Base-by-base conservation (phyloP, 2,329 filamentous ascomycete species). In the Arachnomyces sp. region DNA sequence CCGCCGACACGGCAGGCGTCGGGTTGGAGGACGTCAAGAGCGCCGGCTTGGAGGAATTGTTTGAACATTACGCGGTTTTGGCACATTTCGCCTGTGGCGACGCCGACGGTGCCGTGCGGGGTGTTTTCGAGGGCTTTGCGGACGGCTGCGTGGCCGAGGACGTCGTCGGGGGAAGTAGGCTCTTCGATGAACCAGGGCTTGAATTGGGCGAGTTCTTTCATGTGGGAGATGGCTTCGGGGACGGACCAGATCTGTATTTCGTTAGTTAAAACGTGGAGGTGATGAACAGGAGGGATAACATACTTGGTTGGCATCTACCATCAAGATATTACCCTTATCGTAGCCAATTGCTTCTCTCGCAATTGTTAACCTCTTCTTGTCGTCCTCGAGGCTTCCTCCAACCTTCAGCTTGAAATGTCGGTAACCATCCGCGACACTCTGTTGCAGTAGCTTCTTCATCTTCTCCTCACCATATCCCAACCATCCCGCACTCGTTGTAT, bases 51-150 rank as follows among this genome's bases (percentile, higher is more conserved):
- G 38, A 95, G 75, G 45, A 94, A 77, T 66, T 95, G 88, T 74
- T 94, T 95, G 77, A 94, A 94, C 55, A 94, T 78, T 49, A 94
- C 85, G 30, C 88, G 80, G 71, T 94, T 95, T 70, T 94, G 88
- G 69, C 86, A 92, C 86, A 94, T 93, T 69, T 95, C 88, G 47
- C 88, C 88, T 0, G 88, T 94, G 6, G 88, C 88, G 4, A 94
- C 88, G 43, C 86, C 86, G 53, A 95, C 86, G 0, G 84, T 80
- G 53, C 62, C 62, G 47, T 66, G 45, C 5, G 62, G 60, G 7
- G 60, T 67, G 43, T 63, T 53, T 28, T 75, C 74, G 8, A 95
- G 78, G 3, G 87, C 87, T 46, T 90, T 82, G 38, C 85, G 80
- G 53, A 94, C 80, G 3, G 85, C 82, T 57, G 84, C 86, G 74